These are phyloP conservation scores for Rhizophagus sp. DNA, from an alignment of 192 early-diverging fungal genomes.

Conservation along the genomic window DNA sequence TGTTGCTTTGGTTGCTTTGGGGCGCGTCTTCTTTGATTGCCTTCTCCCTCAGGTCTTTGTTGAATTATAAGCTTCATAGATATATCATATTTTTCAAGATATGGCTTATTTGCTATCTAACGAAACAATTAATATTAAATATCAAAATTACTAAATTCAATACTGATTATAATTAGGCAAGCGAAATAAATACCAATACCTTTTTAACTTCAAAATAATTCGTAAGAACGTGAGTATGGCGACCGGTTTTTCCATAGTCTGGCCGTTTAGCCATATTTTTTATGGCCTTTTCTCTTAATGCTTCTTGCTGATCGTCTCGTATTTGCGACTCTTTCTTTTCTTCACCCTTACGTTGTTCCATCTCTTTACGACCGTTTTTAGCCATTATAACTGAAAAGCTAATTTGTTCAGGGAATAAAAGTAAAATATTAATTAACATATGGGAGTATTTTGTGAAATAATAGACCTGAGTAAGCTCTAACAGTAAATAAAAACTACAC, in stretches of 20 bases:
- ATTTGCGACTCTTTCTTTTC: too few relatives aligned
- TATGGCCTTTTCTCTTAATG: conserved; percentile 12
- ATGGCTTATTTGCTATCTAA: conserved; percentile 4
- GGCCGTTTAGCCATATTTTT: conserved; percentile 26
- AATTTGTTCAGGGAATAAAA: too few relatives aligned
- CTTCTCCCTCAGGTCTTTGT: background rate
- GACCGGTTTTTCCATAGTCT: conserved; percentile 7
- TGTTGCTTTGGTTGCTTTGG: background rate
- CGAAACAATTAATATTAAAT: background rate
- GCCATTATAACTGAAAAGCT: background rate
- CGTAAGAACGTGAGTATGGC: background rate
- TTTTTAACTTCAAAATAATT: conserved; percentile 31
- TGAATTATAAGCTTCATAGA: background rate
- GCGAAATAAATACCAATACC: background rate
- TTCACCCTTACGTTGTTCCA: background rate
- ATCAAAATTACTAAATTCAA: background rate
- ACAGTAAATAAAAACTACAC: too few relatives aligned
- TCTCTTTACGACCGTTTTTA: background rate
- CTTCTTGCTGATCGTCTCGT: background rate
- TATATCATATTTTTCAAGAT: conserved; percentile 13
- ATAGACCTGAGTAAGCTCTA: too few relatives aligned
- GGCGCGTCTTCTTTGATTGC: background rate
- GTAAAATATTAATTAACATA: too few relatives aligned
- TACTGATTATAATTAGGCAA: background rate
- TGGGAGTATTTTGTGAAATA: too few relatives aligned